A percentile compares a stretch with the other conserved stretches of the same genome.
Conservation (phyloP, 2,329 filamentous ascomycete species). For the Cladobotryum protrusum region DNA sequence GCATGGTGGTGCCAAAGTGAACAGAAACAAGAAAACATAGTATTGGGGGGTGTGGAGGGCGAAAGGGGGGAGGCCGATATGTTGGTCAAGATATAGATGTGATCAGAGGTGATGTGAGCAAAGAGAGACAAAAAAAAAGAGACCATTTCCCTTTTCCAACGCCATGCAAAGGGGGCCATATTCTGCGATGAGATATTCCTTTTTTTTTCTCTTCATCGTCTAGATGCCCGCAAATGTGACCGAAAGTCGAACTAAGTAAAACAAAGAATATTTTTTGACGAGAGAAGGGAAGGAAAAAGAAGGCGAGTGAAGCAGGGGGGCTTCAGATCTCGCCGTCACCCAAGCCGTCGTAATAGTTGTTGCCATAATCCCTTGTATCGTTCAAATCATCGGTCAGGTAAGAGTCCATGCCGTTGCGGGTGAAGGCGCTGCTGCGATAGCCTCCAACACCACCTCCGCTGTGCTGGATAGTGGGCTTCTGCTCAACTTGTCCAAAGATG, state of each 20-base stretch:
- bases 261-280: background rate
- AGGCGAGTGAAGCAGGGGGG: background rate
- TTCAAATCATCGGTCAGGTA: constrained; percentile 6
- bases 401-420: constrained; percentile 9
- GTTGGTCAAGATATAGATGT: no score
- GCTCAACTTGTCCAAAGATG: constrained; percentile 16
- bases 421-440: constrained; percentile 7
- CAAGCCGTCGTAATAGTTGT: constrained; percentile 20
- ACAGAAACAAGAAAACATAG: background rate
- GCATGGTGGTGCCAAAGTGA: no score
- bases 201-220: background rate
- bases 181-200: background rate
- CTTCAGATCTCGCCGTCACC: constrained; percentile 33
- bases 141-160: constrained; percentile 1
- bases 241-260: background rate
- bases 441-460: background rate
- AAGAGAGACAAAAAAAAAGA: background rate
- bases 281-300: no score
- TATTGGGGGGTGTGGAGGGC: no score
- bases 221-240: background rate
- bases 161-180: background rate
- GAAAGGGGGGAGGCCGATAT: no score
- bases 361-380: background rate
- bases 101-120: background rate
- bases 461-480: background rate